Conservation (phyloP, 257 asterid species). For the Fraxinus cuspidata region DNA sequence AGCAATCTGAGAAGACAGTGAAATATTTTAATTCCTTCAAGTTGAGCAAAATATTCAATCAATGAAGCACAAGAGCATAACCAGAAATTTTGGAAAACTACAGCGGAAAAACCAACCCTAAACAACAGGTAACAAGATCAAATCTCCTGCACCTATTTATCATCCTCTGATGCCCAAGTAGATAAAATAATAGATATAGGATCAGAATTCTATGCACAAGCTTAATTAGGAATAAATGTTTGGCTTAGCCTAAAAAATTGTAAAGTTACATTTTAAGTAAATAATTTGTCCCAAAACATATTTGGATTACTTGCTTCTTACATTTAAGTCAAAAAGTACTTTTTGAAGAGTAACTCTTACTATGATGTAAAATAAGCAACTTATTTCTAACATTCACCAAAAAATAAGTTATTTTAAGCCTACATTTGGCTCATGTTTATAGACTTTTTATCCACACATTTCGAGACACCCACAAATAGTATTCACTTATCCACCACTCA, state of each 20-base stretch:
- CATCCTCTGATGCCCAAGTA: background rate
- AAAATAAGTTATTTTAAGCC: background rate
- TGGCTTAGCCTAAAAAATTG: background rate
- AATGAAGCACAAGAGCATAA: constrained; percentile 7
- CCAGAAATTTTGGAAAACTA: background rate
- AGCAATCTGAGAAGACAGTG: constrained; percentile 61
- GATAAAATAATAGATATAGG: background rate
- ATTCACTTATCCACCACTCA: no score
- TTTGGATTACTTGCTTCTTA: background rate
- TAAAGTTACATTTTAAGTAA: background rate
- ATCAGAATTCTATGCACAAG: background rate
- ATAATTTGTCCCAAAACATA: background rate
- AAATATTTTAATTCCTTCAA: background rate
- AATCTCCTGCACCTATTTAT: background rate
- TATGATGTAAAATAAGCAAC: background rate
- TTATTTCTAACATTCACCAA: background rate
- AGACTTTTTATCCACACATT: no score
- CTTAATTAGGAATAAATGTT: background rate
- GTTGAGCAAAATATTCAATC: background rate
- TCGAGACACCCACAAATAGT: no score
- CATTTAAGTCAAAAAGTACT: background rate
- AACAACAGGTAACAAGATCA: background rate
- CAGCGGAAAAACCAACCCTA: background rate
- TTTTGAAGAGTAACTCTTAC: background rate
- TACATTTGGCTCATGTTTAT: no score